These are phyloP conservation scores for Populus ilicifolia DNA, from an alignment of 345 rosid genomes.

Conservation along the genomic window DNA sequence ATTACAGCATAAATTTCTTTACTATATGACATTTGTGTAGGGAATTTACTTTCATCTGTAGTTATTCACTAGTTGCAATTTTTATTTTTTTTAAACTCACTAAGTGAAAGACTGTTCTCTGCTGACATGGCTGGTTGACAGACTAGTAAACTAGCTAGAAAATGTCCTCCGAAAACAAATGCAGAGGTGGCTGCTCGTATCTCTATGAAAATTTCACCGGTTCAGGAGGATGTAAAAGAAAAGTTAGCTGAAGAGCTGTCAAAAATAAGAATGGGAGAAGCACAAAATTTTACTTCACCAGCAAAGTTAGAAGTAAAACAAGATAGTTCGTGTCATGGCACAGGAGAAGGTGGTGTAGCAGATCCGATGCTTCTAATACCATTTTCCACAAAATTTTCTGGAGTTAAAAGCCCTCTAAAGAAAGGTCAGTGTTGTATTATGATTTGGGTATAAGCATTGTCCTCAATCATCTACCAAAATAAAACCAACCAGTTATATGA, in stretches of 20 bases:
- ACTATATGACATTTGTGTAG: neutral
- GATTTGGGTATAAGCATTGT: neutral
- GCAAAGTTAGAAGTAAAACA: constrained; percentile 27
- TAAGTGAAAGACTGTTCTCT: neutral
- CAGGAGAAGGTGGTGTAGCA: constrained; percentile 18
- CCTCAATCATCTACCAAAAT: neutral
- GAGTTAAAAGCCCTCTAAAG: constrained; percentile 14
- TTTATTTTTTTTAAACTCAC: neutral
- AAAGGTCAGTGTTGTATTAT: constrained; percentile 30
- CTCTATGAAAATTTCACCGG: constrained; percentile 32
- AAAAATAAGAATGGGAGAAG: constrained; percentile 63
- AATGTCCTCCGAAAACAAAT: constrained; percentile 33
- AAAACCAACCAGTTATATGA: neutral
- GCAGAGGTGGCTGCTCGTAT: constrained; percentile 26
- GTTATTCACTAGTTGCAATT: constrained; percentile 8
- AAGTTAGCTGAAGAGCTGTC: constrained; percentile 70
- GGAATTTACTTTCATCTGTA: neutral
- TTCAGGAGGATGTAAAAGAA: constrained; percentile 49
- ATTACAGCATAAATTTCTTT: neutral
- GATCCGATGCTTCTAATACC: constrained; percentile 14
- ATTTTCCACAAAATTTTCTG: constrained; percentile 13
- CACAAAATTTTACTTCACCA: constrained; percentile 30
- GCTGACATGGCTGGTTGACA: constrained; percentile 33
- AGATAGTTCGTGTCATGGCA: constrained; percentile 14
- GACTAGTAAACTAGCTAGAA: constrained; percentile 39